phyloP scores from a whole-genome alignment of 805 yeast species.

The Pichia californica region DNA sequence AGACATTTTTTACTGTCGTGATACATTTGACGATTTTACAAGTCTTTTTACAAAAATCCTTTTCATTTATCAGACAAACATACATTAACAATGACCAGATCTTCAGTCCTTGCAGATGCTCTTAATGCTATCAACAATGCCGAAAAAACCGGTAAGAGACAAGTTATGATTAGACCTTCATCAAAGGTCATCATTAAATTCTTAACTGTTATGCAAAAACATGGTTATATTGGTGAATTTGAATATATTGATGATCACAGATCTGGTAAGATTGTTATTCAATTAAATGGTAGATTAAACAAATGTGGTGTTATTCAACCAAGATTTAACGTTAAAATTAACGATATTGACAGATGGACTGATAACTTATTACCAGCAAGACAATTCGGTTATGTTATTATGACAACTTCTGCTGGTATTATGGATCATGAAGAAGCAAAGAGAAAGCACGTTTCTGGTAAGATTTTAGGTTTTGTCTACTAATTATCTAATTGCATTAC shows the following conservation, averaged over 20 bases:
- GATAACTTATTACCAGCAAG: constrained; percentile 97
- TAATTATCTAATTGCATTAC: constrained; percentile 32
- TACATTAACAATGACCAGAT: constrained; percentile 68
- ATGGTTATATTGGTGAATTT: constrained; percentile 97
- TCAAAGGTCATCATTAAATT: constrained; percentile 97
- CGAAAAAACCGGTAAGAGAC: constrained; percentile 99
- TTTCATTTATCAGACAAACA: neutral
- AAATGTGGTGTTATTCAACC: constrained; percentile 99
- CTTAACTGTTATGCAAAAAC: constrained; percentile 95
- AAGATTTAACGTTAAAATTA: constrained; percentile 94
- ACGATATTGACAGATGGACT: constrained; percentile 97
- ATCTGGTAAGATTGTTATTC: constrained; percentile 95
- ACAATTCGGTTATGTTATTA: constrained; percentile 96
- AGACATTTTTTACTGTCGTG: too few relatives aligned
- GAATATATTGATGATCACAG: constrained; percentile 99
- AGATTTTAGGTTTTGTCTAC: constrained; percentile 97
- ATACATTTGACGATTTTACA: too few relatives aligned
- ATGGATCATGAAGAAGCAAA: constrained; percentile 99
- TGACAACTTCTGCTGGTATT: constrained; percentile 98
- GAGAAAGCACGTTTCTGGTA: constrained; percentile 99
- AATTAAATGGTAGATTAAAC: constrained; percentile 96
- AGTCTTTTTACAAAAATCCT: too few relatives aligned
- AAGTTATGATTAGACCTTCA: constrained; percentile 96
- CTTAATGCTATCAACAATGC: constrained; percentile 97
- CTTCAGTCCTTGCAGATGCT: constrained; percentile 98